Base-by-base conservation (phyloP, 768 basidiomycete genomes). In the Mycena albidolilacea region DNA sequence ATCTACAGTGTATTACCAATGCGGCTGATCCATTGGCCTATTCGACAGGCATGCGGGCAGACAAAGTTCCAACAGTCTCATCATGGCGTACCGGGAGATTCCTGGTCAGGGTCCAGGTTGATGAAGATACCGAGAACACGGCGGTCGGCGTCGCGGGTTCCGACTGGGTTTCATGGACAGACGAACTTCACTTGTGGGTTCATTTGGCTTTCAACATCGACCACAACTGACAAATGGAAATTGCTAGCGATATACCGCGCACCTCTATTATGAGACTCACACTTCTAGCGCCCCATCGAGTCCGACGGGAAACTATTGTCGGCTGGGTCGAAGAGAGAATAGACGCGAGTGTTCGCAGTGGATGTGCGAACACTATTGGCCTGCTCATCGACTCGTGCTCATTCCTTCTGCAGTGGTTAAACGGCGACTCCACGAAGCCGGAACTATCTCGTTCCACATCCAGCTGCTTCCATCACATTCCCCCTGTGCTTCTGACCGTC, bases 171-270 rank as follows among this genome's bases (percentile, higher is more conserved):
- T 43, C 38, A 3, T 72, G 71, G 71, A 61, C 58, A 12, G 52
- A 63, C 0, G 71, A 63, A 19, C 44, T 72, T 63, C 71, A 72
- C 57, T 46, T 67, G 71, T 72, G 44, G 3, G 71, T 57, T 21
- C 10, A 43, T 35, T 50, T 12, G 4, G 4, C 3, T 5, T 30
- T 39, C 35, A 4, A 21, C n/a, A 4, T 52, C 10, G 10, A 19
- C 15, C 7, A 3, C 17, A 0, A n/a, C 39, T 59, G 9, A 59
- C 17, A 17, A n/a, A 9, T 14, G 54, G 10, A 35, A 23, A 11
- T 39, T n/a, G n/a, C 37, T 41, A 59, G 58, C 8, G 58, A 59
- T 12, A 21, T 59, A n/a, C 37, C 38, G 5, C 37, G 19, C 19
- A 59, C 38, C 3, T 39, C 60, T n/a, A 10, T 3, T 5, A 35